These are phyloP conservation scores for Leishmania braziliensis DNA, from an alignment of 208 protist genomes.

Conservation along the genomic window DNA sequence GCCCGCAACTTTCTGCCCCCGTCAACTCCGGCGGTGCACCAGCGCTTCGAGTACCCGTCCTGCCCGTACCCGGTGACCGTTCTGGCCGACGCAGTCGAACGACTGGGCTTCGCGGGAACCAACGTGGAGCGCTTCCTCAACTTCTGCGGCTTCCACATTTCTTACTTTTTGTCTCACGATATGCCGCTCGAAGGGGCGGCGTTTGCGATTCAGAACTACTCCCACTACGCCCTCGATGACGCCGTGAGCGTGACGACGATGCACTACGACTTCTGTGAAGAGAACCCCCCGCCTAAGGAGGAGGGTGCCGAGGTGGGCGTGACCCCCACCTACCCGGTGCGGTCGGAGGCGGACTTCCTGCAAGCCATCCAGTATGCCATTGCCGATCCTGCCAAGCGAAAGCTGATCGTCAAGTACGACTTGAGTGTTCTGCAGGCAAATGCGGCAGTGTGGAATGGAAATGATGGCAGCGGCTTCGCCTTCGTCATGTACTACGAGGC, in stretches of 20 bases:
- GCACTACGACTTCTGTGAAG: slow-evolving; percentile 73
- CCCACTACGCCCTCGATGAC: slow-evolving; percentile 75
- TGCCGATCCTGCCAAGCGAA: slow-evolving; percentile 37
- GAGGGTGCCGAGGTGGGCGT: slow-evolving; percentile 13
- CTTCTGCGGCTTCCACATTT: slow-evolving; percentile 86
- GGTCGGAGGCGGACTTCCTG: slow-evolving; percentile 52
- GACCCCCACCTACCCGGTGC: slow-evolving; percentile 38
- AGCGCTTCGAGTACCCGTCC: slow-evolving; percentile 86
- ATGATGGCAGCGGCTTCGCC: slow-evolving; percentile 74
- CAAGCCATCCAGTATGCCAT: slow-evolving; percentile 58
- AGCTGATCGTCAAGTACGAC: slow-evolving; percentile 84
- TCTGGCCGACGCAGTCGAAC: slow-evolving; percentile 82
- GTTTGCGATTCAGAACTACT: slow-evolving; percentile 79
- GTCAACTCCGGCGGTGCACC: slow-evolving; percentile 29
- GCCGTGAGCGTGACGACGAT: slow-evolving; percentile 49
- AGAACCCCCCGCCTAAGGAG: slow-evolving; percentile 28
- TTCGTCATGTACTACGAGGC: slow-evolving; percentile 82
- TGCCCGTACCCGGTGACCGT: slow-evolving; percentile 85
- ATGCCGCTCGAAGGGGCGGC: slow-evolving; percentile 76
- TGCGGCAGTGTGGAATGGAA: slow-evolving; percentile 79
- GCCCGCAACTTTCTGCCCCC: slow-evolving; percentile 78
- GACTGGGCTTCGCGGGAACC: slow-evolving; percentile 64
- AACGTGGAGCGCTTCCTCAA: slow-evolving; percentile 87
- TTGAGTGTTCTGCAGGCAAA: slow-evolving; percentile 50
- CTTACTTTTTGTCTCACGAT: slow-evolving; percentile 84